Conservation (phyloP, 2,329 filamentous ascomycete species). For the Fusarium concolor region DNA sequence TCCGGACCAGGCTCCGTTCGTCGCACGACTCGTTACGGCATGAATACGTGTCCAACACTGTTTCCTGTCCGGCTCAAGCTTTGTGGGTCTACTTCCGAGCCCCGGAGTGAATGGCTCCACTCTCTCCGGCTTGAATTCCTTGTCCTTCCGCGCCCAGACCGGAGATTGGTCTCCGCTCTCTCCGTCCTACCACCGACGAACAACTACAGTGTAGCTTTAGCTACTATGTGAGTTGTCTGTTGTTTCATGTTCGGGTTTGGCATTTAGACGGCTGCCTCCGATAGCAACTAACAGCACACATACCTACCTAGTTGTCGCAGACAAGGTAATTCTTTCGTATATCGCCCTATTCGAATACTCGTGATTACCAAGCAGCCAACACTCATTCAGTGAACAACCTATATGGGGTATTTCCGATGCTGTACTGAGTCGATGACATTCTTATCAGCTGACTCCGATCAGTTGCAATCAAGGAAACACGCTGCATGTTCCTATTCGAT, state of each 20-base stretch:
- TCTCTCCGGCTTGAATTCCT: conserved; percentile 27
- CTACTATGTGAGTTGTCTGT: neutral
- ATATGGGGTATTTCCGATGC: neutral
- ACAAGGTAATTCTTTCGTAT: neutral
- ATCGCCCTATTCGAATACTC: neutral
- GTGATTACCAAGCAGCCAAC: conserved; percentile 13
- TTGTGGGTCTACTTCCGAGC: conserved; percentile 18
- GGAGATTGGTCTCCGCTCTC: conserved; percentile 22
- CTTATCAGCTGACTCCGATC: conserved; percentile 21
- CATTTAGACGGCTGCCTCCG: neutral
- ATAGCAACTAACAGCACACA: neutral
- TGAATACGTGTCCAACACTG: conserved; percentile 30
- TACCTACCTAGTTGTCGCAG: neutral
- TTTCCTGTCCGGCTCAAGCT: conserved; percentile 19
- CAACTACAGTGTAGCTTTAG: neutral
- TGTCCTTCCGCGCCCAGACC: conserved; percentile 17
- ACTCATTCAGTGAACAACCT: neutral
- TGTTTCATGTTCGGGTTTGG: neutral
- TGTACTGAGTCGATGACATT: conserved; percentile 4
- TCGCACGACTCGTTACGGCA: conserved; percentile 26
- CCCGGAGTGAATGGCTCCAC: conserved; percentile 36
- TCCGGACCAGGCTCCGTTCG: conserved; percentile 32
- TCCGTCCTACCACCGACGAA: conserved; percentile 20
- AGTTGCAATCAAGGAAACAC: conserved; percentile 31
- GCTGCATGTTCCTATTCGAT: conserved; percentile 35